Evolutionary conservation across 768 basidiomycete genomes (phyloP).

Genomic region (Mycena crocata): DNA sequence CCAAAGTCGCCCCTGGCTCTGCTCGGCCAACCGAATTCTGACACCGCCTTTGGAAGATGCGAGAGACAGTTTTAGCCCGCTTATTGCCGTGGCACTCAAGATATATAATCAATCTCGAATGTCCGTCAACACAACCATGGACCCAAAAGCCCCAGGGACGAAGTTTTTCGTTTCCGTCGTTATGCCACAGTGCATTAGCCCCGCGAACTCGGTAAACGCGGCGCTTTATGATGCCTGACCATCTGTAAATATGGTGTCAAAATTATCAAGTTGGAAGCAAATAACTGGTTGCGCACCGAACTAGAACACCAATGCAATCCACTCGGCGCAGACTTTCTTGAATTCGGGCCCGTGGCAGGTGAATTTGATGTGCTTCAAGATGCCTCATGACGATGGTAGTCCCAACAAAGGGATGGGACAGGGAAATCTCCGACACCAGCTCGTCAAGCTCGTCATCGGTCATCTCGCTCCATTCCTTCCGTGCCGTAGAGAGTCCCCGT

Average conservation of each 20-base stretch:
- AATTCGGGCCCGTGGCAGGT: background rate
- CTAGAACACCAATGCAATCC: background rate
- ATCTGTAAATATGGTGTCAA: no score
- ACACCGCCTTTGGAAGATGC: background rate
- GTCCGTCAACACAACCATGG: no score
- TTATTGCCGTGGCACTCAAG: no score
- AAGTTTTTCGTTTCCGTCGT: no score
- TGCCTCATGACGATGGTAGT: conserved; percentile 1
- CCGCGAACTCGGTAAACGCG: no score
- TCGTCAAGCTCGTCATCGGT: conserved; percentile 4
- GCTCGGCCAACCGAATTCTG: background rate
- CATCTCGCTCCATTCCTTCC: background rate
- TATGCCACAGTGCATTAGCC: no score
- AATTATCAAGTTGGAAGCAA: no score
- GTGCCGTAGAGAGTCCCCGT: background rate
- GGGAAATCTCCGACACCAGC: conserved; percentile 1
- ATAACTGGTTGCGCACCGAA: background rate
- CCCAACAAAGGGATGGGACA: background rate
- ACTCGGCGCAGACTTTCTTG: conserved; percentile 12
- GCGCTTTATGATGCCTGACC: no score
- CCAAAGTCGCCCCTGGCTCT: no score
- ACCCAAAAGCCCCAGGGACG: no score
- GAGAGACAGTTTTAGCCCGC: no score
- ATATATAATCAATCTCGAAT: no score
- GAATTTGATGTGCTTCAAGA: background rate